phyloP scores from a whole-genome alignment of 768 basidiomycete species.

The Ephemerocybe angulata region DNA sequence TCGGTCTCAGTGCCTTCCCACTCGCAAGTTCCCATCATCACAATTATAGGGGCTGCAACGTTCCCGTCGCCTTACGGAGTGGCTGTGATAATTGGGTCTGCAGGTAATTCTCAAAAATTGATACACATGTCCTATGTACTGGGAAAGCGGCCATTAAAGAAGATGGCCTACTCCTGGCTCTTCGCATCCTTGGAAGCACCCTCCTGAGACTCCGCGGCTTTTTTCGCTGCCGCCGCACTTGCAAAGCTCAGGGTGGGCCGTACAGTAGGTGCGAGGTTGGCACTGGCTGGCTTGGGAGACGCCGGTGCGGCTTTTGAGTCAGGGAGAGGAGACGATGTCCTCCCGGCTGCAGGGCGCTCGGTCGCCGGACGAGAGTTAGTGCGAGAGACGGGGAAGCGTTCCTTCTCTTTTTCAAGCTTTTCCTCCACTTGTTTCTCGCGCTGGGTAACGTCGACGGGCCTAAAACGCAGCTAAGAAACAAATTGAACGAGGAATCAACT shows the following conservation, averaged over 20 bases:
- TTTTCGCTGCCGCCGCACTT: constrained; percentile 60
- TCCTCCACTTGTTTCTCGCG: constrained; percentile 75
- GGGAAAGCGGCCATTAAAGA: neutral
- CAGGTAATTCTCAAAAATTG: neutral
- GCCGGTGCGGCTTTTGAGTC: constrained; percentile 27
- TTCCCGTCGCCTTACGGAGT: neutral
- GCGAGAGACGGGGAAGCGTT: constrained; percentile 52
- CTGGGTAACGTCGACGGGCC: constrained; percentile 79
- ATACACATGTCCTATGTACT: neutral
- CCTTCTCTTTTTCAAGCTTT: constrained; percentile 64
- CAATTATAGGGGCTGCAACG: constrained; percentile 1
- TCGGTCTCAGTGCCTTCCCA: neutral
- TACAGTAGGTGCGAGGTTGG: constrained; percentile 46
- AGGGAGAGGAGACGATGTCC: constrained; percentile 32
- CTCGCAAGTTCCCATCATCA: constrained; percentile 1
- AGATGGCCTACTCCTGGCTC: neutral
- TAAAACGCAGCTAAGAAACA: constrained; percentile 23
- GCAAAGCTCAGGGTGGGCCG: constrained; percentile 81
- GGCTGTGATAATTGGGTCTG: neutral
- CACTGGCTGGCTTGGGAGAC: constrained; percentile 25
- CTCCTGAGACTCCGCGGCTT: constrained; percentile 19
- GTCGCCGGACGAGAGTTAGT: constrained; percentile 48
- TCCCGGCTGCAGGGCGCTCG: constrained; percentile 38
- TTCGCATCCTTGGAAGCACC: constrained; percentile 6
- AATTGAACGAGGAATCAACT: neutral